Percentiles rank a stretch among this genome's conserved stretches.
Evolutionary conservation across 352 stramenopile species (phyloP).

Genomic region (Globisporangium perplexum): DNA sequence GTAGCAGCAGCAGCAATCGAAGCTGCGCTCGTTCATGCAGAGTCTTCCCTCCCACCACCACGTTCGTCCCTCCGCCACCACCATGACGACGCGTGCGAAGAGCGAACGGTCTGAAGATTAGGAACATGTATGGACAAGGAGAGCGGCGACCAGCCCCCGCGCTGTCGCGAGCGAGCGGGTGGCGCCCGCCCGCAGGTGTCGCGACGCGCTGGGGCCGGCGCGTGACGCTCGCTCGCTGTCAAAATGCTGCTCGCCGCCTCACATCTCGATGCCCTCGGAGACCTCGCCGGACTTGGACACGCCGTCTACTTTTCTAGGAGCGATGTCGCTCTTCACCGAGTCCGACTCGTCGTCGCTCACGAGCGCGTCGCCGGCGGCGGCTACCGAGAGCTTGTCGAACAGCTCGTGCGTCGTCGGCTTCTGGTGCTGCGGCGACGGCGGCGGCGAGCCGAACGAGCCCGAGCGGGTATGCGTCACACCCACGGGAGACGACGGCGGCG

Average conservation of each 20-base stretch:
- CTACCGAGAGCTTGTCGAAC: background rate
- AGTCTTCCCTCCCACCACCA: no score
- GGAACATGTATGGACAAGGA: no score
- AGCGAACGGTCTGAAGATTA: no score
- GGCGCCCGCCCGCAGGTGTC: no score
- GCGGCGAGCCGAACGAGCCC: constrained; percentile 38
- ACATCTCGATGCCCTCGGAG: constrained; percentile 73
- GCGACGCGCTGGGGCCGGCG: no score
- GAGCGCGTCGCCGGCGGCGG: constrained; percentile 2
- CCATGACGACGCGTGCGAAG: no score
- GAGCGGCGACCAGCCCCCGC: no score
- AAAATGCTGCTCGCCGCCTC: constrained; percentile 13
- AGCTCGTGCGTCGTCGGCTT: constrained; percentile 7
- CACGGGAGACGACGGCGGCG: constrained; percentile 49
- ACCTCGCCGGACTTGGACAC: constrained; percentile 41
- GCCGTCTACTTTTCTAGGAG: constrained; percentile 54
- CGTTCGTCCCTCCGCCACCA: no score
- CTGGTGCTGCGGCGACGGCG: constrained; percentile 26
- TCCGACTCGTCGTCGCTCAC: constrained; percentile 56
- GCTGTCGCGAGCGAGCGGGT: no score
- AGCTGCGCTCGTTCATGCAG: background rate
- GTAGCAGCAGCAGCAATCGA: background rate
- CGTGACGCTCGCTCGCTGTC: background rate
- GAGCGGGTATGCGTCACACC: constrained; percentile 9
- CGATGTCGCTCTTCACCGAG: constrained; percentile 77